Evolutionary conservation across 2,329 filamentous ascomycete genomes (phyloP), one percentile per base, ranked within the genome.

Genomic region (Pseudogymnoascus sp.): DNA sequence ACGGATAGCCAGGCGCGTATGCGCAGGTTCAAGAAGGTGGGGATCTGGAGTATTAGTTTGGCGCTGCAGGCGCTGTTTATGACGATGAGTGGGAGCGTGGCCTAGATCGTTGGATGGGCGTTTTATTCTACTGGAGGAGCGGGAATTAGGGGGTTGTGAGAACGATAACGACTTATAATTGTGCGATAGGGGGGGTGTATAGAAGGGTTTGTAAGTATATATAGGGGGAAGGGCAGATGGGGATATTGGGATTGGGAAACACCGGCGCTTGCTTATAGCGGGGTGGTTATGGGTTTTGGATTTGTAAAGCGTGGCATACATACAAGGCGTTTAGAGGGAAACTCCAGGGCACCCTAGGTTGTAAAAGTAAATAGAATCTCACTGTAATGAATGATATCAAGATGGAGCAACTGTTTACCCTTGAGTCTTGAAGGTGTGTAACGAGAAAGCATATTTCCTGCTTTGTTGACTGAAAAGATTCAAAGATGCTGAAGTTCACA

Each of bases 31-130:
- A 96, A 93, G 75, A 96, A 97, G 77, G 95, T 96, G 28, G 95
- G 95, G 33, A 88, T 97, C 70, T 99, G 95, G 95, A 96, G 92
- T 2, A 81, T 97, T 62, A 93, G 93, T 69, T 79, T 99, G 63
- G 91, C 93, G 5, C 90, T 93, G 6, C 95, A 99, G 73, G 95
- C 93, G 2, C 83, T 99, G 37, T 95, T 97, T 72, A 89, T 97
- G 78, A 95, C 95, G 8, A 89, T 97, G 81, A 93, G 93, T 4
- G 93, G 93, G 14, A 95, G 92, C 67, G 78, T 87, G 64, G 81
- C 86, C 60, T 85, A 69, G 28, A 33, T 21, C 28, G 3, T 4
- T 21, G 35, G 6, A 59, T 18, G n/a, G 40, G 4, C 18, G 21
- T 23, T 43, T 43, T 18, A 5, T 23, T 5, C 8, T 33, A 11